Conservation (phyloP, 2,329 filamentous ascomycete species). For the Zarea fungicola region DNA sequence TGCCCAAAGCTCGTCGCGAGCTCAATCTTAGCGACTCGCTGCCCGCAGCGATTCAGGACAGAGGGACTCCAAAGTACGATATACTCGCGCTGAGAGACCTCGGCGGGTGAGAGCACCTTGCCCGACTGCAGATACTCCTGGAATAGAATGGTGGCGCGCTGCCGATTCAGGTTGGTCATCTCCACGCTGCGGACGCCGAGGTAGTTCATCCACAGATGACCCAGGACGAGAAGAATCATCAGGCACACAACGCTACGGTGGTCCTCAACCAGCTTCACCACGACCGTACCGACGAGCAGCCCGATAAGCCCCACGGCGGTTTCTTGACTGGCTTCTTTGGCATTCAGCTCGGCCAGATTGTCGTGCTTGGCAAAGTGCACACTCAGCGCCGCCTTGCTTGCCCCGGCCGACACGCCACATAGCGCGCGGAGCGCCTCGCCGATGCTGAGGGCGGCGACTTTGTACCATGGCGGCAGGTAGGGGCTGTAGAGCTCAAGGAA, state of each 20-base stretch:
- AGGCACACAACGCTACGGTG: conserved; percentile 67
- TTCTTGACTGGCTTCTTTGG: conserved; percentile 92
- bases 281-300: conserved; percentile 75
- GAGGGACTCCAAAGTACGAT: conserved; percentile 47
- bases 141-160: conserved; percentile 77
- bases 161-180: conserved; percentile 79
- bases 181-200: conserved; percentile 76
- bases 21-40: conserved; percentile 31
- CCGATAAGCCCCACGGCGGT: conserved; percentile 86
- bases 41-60: conserved; percentile 24
- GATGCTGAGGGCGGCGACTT: conserved; percentile 44
- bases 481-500: conserved; percentile 81
- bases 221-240: conserved; percentile 64
- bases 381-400: conserved; percentile 84
- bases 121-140: conserved; percentile 47
- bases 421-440: conserved; percentile 53
- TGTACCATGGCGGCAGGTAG: conserved; percentile 53
- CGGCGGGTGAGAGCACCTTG: conserved; percentile 54
- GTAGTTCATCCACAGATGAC: conserved; percentile 83
- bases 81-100: conserved; percentile 60
- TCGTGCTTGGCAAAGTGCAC: conserved; percentile 85
- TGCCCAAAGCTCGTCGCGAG: conserved; percentile 38
- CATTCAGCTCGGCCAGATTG: conserved; percentile 89
- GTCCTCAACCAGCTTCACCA: conserved; percentile 71
- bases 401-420: conserved; percentile 86